Evolutionary conservation across 495 filamentous ascomycete species (phyloP).

Genomic region (Diplogelasinospora grovesii): DNA sequence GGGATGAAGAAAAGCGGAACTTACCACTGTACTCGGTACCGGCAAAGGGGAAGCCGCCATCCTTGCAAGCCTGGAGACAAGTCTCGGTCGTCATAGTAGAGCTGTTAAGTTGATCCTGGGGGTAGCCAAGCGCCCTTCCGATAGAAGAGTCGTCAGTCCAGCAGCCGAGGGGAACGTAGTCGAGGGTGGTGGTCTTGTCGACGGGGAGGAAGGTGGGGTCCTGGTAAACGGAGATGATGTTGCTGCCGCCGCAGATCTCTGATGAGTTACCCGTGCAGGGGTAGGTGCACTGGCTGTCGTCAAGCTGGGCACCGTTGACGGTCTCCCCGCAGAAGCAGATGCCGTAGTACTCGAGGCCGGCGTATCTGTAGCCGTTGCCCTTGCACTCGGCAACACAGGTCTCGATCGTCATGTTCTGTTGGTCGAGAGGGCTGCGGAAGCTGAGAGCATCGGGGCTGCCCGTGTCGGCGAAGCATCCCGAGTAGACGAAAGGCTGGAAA

Average conservation of each 20-base stretch:
- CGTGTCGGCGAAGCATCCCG: slow-evolving; percentile 43
- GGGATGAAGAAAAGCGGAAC: slow-evolving; percentile 8
- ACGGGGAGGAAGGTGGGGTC: slow-evolving; percentile 46
- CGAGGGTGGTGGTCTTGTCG: slow-evolving; percentile 30
- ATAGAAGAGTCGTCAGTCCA: slow-evolving; percentile 43
- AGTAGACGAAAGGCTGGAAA: slow-evolving; percentile 45
- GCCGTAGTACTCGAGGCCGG: slow-evolving; percentile 49
- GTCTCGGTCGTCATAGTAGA: slow-evolving; percentile 34
- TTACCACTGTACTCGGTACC: slow-evolving; percentile 45
- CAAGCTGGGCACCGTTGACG: slow-evolving; percentile 25
- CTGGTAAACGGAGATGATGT: slow-evolving; percentile 42
- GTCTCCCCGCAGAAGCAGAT: slow-evolving; percentile 49
- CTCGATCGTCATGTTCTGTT: slow-evolving; percentile 44
- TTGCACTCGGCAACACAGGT: slow-evolving; percentile 47
- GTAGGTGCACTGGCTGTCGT: slow-evolving; percentile 36
- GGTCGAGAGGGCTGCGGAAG: slow-evolving; percentile 30
- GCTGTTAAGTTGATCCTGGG: slow-evolving; percentile 30
- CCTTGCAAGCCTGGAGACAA: slow-evolving; percentile 42
- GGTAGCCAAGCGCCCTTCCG: slow-evolving; percentile 45
- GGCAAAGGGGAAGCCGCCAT: slow-evolving; percentile 42
- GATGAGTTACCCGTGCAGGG: slow-evolving; percentile 40
- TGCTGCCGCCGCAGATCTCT: slow-evolving; percentile 43
- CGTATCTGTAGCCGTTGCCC: slow-evolving; percentile 48
- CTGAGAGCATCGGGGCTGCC: slow-evolving; percentile 30
- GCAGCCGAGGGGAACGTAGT: slow-evolving; percentile 49